phyloP scores from a whole-genome alignment of 139 green algal species.

The Volvox reticuliferus region DNA sequence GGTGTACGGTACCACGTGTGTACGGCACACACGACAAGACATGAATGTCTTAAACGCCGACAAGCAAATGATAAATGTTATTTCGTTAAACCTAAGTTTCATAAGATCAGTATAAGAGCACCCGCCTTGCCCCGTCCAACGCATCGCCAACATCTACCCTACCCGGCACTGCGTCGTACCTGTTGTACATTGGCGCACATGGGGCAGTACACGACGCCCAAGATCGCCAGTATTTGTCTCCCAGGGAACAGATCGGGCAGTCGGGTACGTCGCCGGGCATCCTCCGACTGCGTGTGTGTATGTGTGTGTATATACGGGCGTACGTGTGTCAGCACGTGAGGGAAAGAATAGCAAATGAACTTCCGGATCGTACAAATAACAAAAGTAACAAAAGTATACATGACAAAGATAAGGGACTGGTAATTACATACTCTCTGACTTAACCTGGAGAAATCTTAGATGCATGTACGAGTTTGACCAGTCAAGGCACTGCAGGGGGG shows the following conservation, averaged over 20 bases:
- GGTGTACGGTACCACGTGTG: too few species aligned
- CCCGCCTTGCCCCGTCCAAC: too few species aligned
- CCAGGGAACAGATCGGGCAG: slow-evolving; percentile 73
- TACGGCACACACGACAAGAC: too few species aligned
- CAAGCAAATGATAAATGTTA: too few species aligned
- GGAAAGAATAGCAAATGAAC: background rate
- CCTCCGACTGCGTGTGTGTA: slow-evolving; percentile 58
- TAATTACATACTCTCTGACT: too few species aligned
- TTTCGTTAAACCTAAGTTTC: too few species aligned
- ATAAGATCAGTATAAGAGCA: too few species aligned
- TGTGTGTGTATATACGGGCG: background rate
- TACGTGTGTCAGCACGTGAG: background rate
- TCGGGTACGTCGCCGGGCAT: slow-evolving; percentile 50
- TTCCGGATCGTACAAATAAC: too few species aligned
- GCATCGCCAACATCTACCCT: background rate
- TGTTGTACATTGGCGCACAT: slow-evolving; percentile 44
- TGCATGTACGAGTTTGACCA: slow-evolving; percentile 83
- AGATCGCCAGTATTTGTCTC: slow-evolving; percentile 78
- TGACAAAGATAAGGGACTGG: too few species aligned
- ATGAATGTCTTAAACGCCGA: too few species aligned
- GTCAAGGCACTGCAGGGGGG: slow-evolving; percentile 81
- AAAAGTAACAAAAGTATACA: too few species aligned
- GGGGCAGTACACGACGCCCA: slow-evolving; percentile 86
- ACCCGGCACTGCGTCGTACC: background rate
- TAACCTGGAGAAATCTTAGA: slow-evolving; percentile 80